These are phyloP conservation scores for Skeletonema menzelii DNA, from an alignment of 108 stramenopile genomes.

Conservation along the genomic window DNA sequence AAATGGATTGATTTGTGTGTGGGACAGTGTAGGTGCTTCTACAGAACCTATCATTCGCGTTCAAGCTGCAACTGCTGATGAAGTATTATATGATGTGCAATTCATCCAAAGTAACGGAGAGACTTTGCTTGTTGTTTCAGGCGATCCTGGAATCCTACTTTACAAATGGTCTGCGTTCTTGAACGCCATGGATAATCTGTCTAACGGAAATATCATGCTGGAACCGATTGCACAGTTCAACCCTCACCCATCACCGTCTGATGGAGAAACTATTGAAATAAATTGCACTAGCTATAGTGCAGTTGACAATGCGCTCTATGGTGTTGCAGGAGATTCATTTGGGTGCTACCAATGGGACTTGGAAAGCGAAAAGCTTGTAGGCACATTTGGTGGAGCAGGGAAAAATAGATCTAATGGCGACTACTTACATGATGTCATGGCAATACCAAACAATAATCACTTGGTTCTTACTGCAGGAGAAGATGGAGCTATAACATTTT, in stretches of 20 bases:
- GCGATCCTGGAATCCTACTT: slow-evolving; percentile 41
- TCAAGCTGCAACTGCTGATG: neutral
- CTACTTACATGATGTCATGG: slow-evolving; percentile 49
- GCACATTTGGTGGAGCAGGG: slow-evolving; percentile 36
- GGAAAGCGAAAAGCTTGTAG: slow-evolving; percentile 36
- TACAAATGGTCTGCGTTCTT: slow-evolving; percentile 50
- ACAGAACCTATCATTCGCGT: slow-evolving; percentile 5
- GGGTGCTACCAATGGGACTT: slow-evolving; percentile 68
- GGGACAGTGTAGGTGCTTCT: slow-evolving; percentile 10
- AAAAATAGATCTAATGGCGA: slow-evolving; percentile 22
- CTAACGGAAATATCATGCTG: neutral
- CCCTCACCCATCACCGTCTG: slow-evolving; percentile 45
- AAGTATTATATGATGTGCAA: slow-evolving; percentile 45
- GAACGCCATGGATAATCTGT: slow-evolving; percentile 16
- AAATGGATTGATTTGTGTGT: slow-evolving; percentile 28
- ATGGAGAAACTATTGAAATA: slow-evolving; percentile 41
- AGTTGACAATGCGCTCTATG: slow-evolving; percentile 34
- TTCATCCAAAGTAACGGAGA: slow-evolving; percentile 18
- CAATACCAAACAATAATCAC: slow-evolving; percentile 8
- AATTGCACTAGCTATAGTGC: slow-evolving; percentile 35
- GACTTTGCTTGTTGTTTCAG: slow-evolving; percentile 36
- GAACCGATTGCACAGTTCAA: slow-evolving; percentile 27
- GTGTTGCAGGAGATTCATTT: slow-evolving; percentile 54
- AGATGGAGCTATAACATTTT: slow-evolving; percentile 54
- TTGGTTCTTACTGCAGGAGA: slow-evolving; percentile 52